phyloP scores from a whole-genome alignment of 75 land plant species.

The Picea glauca region DNA sequence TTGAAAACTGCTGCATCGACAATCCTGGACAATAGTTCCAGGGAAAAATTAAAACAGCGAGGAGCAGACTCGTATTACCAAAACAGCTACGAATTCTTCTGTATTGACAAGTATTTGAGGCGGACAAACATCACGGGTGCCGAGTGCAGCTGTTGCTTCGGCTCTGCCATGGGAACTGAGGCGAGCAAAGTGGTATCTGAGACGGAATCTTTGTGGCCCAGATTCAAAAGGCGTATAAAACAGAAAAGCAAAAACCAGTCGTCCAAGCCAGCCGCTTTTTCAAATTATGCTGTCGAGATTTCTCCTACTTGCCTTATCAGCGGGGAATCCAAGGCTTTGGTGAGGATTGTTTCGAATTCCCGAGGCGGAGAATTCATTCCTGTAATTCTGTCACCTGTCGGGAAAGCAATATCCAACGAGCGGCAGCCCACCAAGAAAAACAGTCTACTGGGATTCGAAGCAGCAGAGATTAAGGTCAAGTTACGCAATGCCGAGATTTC shows the following conservation, averaged over 20 bases:
- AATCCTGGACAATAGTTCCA: too few species aligned
- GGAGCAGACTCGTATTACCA: too few species aligned
- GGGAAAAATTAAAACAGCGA: too few species aligned
- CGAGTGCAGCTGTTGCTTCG: slow-evolving; percentile 6
- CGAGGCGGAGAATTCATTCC: background rate
- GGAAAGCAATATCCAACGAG: background rate
- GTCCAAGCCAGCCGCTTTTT: too few species aligned
- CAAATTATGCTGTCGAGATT: background rate
- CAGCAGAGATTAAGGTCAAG: too few species aligned
- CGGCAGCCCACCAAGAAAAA: too few species aligned
- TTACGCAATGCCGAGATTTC: too few species aligned
- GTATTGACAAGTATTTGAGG: too few species aligned
- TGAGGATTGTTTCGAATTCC: background rate
- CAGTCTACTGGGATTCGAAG: too few species aligned
- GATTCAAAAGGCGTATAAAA: background rate
- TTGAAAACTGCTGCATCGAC: too few species aligned
- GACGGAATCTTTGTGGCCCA: background rate
- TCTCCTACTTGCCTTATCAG: background rate
- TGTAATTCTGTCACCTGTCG: background rate
- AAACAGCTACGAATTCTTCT: too few species aligned
- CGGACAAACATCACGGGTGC: background rate
- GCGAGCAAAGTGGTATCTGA: background rate
- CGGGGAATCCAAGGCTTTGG: background rate
- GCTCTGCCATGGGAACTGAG: slow-evolving; percentile 11
- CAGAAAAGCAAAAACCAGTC: background rate